phyloP scores from a whole-genome alignment of 139 green algal species.

The Trebouxia sp. region DNA sequence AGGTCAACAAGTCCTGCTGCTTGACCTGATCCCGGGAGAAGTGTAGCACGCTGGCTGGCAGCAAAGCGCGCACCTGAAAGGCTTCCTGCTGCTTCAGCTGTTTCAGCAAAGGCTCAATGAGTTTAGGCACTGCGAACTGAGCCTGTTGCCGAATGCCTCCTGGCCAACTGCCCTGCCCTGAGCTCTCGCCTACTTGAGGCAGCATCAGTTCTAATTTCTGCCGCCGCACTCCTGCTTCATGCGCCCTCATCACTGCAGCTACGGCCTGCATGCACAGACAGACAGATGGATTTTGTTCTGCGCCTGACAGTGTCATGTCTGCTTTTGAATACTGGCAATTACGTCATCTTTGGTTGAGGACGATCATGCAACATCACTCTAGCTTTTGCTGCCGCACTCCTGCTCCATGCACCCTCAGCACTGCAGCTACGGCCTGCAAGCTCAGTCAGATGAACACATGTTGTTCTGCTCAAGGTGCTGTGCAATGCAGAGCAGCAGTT shows the following conservation, averaged over 20 bases:
- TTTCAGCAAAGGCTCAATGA: slow-evolving; percentile 77
- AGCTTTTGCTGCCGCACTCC: slow-evolving; percentile 40
- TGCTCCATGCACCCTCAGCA: neutral
- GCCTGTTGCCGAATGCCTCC: slow-evolving; percentile 85
- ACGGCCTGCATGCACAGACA: neutral
- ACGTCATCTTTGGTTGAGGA: too few relatives aligned
- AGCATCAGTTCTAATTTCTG: slow-evolving; percentile 77
- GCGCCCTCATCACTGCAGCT: neutral
- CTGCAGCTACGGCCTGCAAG: neutral
- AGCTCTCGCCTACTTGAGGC: slow-evolving; percentile 44
- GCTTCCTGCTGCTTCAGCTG: slow-evolving; percentile 61
- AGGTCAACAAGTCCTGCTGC: too few relatives aligned
- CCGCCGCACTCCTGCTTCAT: slow-evolving; percentile 5
- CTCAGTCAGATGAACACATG: neutral
- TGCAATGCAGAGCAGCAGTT: too few relatives aligned
- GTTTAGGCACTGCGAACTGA: slow-evolving; percentile 24
- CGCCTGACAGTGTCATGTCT: too few relatives aligned
- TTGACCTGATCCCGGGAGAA: too few relatives aligned
- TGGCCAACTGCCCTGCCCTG: slow-evolving; percentile 54
- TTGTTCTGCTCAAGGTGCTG: too few relatives aligned
- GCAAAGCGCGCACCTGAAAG: slow-evolving; percentile 36
- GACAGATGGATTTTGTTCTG: too few relatives aligned
- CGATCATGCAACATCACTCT: slow-evolving; percentile 86
- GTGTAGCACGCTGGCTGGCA: neutral
- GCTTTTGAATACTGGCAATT: too few relatives aligned